Base-by-base conservation (phyloP, 2,329 filamentous ascomycete genomes). In the Coleophoma eucalyptorum region DNA sequence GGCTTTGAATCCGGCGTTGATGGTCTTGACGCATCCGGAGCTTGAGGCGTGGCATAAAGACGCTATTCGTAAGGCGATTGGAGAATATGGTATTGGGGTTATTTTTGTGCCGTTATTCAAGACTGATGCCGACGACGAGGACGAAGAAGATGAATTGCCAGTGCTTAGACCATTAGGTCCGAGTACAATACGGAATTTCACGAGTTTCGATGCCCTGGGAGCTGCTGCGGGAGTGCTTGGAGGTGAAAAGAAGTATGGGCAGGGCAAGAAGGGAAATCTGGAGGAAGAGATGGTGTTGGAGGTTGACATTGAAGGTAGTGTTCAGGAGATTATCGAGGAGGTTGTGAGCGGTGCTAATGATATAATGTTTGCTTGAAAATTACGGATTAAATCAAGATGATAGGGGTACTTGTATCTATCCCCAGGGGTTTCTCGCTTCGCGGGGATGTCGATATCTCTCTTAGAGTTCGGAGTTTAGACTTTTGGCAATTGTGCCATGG, bases 11-110 rank as follows among this genome's bases (percentile, higher is more conserved):
- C 61, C 60, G 7, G 63, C 56, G 4, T 49, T 66, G 48, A 55
- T 67, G 59, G 63, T 66, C 6, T 11, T 64, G 19, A 64, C 64
- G 7, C 65, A 67, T 40, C 64, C 65, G 4, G 48, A 58, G 50
- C 46, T 67, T n/a, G 59, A 65, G 47, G 18, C 31, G 37, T 67
- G 64, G 65, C 65, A 67, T 31, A 61, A 57, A 44, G 11, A 53
- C 3, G 45, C 56, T 3, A 66, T 67, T 37, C 50, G 61, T 32
- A 56, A 48, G 8, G 57, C 58, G 12, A 52, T 62, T 3, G 53
- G 58, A 8, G 62, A 65, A 15, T 66, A 67, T 32, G 54, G 61
- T 3, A 61, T 66, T 32, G 64, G 62, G 1, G 50, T 66, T 5
- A 58, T 66, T 34, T 67, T 65, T 53, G 62, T 65, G 26, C 64